A percentile compares a stretch with the other conserved stretches of the same genome.
Conservation (phyloP, 768 basidiomycete species). For the Suillus weaverae region DNA sequence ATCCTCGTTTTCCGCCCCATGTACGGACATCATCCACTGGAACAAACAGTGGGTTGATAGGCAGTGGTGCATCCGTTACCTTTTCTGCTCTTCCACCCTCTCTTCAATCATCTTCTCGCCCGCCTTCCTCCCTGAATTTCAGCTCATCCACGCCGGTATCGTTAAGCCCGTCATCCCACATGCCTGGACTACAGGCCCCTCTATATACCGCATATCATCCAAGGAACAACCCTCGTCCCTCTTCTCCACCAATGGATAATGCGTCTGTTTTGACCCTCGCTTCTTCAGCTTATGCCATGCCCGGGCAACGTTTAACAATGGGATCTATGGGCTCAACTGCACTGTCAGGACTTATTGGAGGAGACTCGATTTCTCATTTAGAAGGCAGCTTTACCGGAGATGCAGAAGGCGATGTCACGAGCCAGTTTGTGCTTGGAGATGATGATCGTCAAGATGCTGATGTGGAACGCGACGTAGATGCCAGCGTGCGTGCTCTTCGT, state of each 20-base stretch:
- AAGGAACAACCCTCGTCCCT: constrained; percentile 92
- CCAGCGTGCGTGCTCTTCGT: constrained; percentile 86
- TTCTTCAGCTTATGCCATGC: constrained; percentile 84
- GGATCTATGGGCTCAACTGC: constrained; percentile 45
- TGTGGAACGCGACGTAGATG: constrained; percentile 68
- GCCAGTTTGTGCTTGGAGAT: constrained; percentile 65
- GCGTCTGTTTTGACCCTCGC: constrained; percentile 92
- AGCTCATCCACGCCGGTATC: constrained; percentile 31
- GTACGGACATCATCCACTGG: constrained; percentile 60
- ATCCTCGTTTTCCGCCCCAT: constrained; percentile 56
- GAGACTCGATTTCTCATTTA: constrained; percentile 71
- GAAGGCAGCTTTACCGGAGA: constrained; percentile 61
- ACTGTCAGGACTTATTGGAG: constrained; percentile 51
- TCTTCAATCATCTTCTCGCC: constrained; percentile 43
- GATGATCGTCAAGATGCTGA: constrained; percentile 58
- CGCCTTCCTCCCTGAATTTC: constrained; percentile 36
- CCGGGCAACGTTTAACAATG: constrained; percentile 51
- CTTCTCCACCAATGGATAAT: constrained; percentile 87
- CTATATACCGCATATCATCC: constrained; percentile 92
- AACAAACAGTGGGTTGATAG: constrained; percentile 44
- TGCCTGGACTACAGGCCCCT: constrained; percentile 66
- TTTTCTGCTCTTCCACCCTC: constrained; percentile 69
- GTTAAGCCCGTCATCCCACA: constrained; percentile 22
- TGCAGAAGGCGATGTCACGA: constrained; percentile 56
- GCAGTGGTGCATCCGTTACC: constrained; percentile 61